Base-by-base conservation (phyloP, 768 basidiomycete genomes). In the Pisolithus orientalis region DNA sequence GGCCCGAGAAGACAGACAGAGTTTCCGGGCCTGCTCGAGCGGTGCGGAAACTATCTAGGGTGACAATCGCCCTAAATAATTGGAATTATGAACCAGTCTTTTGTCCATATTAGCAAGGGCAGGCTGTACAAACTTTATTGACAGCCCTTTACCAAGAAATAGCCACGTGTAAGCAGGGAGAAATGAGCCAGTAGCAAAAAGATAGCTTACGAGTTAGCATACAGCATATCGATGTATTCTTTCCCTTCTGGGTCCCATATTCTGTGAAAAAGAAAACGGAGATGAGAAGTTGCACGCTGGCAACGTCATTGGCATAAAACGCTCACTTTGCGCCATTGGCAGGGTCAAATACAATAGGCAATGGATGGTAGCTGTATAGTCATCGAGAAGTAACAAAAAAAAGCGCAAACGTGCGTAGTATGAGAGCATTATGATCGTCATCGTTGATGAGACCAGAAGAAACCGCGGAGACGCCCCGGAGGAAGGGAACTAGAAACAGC, bases 171-270 rank as follows among this genome's bases (percentile, higher is more conserved):
- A 47, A 60, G 55, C 40, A 6, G 40, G 48, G 44, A 43, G 55
- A 11, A 29, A 9, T 32, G 31, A 21, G 44, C 32, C 14, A 60
- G 45, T 21, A 40, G 50, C 25, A 40, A 7, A 1, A 44, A 46
- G 31, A 52, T 52, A 16, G 74, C 86, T 74, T 67, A 94, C 90
- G 90, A 94, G 74, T 98, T 97, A 27, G 95, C 96, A 44, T 91
- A 90, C n/a, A 99, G 78, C 90, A 96, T 96, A 64, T 98, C 96
- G 56, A 97, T 92, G 72, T 95, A 99, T 65, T 94, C 88, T 48
- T 81, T 85, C 56, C 93, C 94, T 76, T 95, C 94, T 4, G 87
- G 89, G 66, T 96, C 94, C 89, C 90, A 94, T 66, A 93, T 90
- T 59, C 82, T 82, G 28, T 34, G 10, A 48, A 49, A 46, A 51